Evolutionary conservation across 805 yeast species (phyloP).

Genomic region (Candida succiphila): DNA sequence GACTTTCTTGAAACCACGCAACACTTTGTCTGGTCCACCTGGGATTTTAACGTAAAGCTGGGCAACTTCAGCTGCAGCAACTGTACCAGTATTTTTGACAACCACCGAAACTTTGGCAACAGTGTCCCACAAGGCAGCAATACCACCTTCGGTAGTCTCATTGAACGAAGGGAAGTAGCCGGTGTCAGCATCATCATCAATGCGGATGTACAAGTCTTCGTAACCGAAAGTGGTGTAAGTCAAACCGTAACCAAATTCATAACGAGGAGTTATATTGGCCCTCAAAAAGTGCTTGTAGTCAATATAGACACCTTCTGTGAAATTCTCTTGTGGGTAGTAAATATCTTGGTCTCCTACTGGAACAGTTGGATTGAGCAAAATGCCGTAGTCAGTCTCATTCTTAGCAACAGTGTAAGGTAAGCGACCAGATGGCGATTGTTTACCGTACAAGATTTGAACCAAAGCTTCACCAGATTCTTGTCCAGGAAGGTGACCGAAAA

Average conservation of each 20-base stretch:
- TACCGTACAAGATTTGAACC: constrained; percentile 51
- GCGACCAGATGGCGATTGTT: constrained; percentile 51
- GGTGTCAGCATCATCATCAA: constrained; percentile 1
- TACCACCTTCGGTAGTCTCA: constrained; percentile 24
- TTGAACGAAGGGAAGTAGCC: constrained; percentile 3
- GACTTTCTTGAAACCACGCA: constrained; percentile 34
- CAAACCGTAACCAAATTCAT: constrained; percentile 53
- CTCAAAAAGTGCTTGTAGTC: constrained; percentile 54
- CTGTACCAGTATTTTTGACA: constrained; percentile 28
- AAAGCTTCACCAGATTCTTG: constrained; percentile 46
- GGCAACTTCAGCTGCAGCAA: constrained; percentile 31
- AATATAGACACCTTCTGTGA: constrained; percentile 37
- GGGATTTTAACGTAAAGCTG: constrained; percentile 36
- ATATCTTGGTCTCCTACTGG: constrained; percentile 18
- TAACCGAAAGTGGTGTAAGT: constrained; percentile 38
- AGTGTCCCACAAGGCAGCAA: constrained; percentile 33
- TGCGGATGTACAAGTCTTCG: constrained; percentile 9
- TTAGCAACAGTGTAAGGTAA: constrained; percentile 56
- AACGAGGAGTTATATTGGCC: constrained; percentile 44
- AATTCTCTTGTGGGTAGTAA: constrained; percentile 30
- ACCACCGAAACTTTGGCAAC: constrained; percentile 27
- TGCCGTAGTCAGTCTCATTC: constrained; percentile 31
- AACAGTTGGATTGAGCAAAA: constrained; percentile 23
- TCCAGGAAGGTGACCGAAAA: constrained; percentile 26
- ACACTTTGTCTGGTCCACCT: constrained; percentile 28